These are phyloP conservation scores for Cavenderia fasciculata DNA, from an alignment of 78 protist species.

Conservation along the genomic window DNA sequence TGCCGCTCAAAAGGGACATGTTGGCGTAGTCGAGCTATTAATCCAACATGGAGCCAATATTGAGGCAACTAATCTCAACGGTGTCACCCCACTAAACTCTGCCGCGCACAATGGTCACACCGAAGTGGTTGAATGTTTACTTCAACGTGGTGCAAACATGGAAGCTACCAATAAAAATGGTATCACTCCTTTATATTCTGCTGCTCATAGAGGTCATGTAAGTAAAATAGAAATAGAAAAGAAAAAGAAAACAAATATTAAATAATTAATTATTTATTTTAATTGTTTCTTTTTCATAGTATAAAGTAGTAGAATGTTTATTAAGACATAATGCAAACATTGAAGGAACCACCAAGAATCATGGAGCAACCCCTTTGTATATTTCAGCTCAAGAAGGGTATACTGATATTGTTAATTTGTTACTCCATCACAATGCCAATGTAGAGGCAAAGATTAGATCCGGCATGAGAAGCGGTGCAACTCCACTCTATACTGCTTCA, in stretches of 20 bases:
- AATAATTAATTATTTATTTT: background rate
- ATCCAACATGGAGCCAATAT: slow-evolving; percentile 57
- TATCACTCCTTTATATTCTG: slow-evolving; percentile 68
- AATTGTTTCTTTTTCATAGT: background rate
- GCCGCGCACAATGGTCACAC: slow-evolving; percentile 81
- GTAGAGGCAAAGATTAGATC: slow-evolving; percentile 75
- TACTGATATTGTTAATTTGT: slow-evolving; percentile 25
- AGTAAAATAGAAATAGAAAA: background rate
- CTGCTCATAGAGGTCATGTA: slow-evolving; percentile 74
- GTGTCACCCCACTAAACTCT: slow-evolving; percentile 71
- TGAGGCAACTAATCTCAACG: slow-evolving; percentile 71
- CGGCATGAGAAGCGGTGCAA: slow-evolving; percentile 79
- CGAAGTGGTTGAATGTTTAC: slow-evolving; percentile 56
- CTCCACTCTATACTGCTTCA: slow-evolving; percentile 58
- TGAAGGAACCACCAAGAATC: slow-evolving; percentile 73
- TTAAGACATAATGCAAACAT: slow-evolving; percentile 55
- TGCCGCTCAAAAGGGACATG: slow-evolving; percentile 77
- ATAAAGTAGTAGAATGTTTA: slow-evolving; percentile 56
- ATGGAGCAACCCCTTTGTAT: slow-evolving; percentile 72
- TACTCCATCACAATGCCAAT: slow-evolving; percentile 57
- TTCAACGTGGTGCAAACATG: slow-evolving; percentile 45
- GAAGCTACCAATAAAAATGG: slow-evolving; percentile 76
- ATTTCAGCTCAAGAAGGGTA: slow-evolving; percentile 73
- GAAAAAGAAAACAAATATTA: background rate
- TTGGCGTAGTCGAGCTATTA: slow-evolving; percentile 28